Percentiles rank a stretch among this genome's conserved stretches.
phyloP scores from a whole-genome alignment of 2,329 filamentous ascomycete genomes.

The Botrytis tulipae region DNA sequence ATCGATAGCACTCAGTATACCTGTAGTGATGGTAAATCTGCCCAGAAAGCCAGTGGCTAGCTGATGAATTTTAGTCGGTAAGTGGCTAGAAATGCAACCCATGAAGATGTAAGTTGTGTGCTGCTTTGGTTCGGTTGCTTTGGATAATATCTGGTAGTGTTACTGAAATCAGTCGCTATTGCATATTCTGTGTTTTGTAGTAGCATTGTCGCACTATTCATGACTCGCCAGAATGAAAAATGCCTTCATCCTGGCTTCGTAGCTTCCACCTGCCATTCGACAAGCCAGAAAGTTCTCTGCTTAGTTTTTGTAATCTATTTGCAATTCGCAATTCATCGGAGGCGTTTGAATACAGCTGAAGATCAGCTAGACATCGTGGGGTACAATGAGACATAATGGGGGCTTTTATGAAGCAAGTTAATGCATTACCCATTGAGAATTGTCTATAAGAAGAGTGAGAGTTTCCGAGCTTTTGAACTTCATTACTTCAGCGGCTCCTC shows the following conservation, averaged over 20 bases:
- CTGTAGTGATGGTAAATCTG: background rate
- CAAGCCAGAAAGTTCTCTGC: background rate
- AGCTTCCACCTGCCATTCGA: background rate
- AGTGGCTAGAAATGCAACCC: background rate
- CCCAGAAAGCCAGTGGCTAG: background rate
- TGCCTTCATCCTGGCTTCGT: background rate
- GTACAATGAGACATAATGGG: background rate
- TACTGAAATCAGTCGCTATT: background rate
- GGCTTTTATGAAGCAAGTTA: background rate
- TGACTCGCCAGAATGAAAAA: background rate
- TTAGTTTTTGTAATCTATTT: background rate
- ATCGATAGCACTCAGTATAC: background rate
- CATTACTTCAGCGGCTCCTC: background rate
- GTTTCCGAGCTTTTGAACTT: background rate
- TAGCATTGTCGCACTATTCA: background rate
- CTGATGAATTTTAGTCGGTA: background rate
- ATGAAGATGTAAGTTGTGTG: background rate
- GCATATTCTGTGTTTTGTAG: background rate
- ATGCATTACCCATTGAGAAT: background rate
- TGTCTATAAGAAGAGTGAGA: background rate
- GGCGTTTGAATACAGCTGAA: background rate
- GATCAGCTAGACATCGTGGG: background rate
- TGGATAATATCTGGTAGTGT: background rate
- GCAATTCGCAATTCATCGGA: too few species aligned
- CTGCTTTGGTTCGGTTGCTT: background rate